A percentile compares a stretch with the other conserved stretches of the same genome.
Conservation (phyloP, 768 basidiomycete genomes). For the Pluteus cervinus region DNA sequence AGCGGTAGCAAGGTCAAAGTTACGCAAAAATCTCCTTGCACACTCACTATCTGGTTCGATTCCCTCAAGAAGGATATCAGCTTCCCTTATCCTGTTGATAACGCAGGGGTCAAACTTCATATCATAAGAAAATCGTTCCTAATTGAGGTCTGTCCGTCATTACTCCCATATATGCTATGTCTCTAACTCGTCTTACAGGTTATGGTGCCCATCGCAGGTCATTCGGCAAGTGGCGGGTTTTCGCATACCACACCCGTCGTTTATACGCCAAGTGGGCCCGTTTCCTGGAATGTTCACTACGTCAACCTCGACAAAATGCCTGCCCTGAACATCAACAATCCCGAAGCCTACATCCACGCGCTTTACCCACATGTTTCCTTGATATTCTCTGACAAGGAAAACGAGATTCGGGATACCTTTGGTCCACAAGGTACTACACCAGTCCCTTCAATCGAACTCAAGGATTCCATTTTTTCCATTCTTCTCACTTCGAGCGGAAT, state of each 20-base stretch:
- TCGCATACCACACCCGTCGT: slow-evolving; percentile 20
- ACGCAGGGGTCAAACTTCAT: background rate
- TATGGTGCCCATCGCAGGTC: slow-evolving; percentile 16
- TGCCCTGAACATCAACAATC: slow-evolving; percentile 16
- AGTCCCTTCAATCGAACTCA: too few species aligned
- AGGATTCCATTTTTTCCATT: slow-evolving; percentile 8
- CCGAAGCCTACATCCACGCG: slow-evolving; percentile 18
- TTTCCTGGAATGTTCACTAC: slow-evolving; percentile 33
- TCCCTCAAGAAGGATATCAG: background rate
- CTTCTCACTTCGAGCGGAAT: slow-evolving; percentile 15
- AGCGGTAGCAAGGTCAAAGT: background rate
- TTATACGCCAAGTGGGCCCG: slow-evolving; percentile 3
- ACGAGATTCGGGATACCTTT: slow-evolving; percentile 11
- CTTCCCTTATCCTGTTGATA: background rate
- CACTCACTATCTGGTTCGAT: background rate
- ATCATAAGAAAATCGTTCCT: slow-evolving; percentile 7
- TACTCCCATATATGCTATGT: slow-evolving; percentile 13
- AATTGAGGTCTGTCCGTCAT: slow-evolving; percentile 7
- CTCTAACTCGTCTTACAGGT: slow-evolving; percentile 15
- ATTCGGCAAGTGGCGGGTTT: slow-evolving; percentile 12
- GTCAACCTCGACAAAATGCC: slow-evolving; percentile 30
- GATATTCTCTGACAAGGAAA: slow-evolving; percentile 20
- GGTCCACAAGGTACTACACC: too few species aligned
- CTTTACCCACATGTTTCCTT: slow-evolving; percentile 22
- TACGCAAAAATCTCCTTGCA: background rate